Base-by-base conservation (phyloP, 2,329 filamentous ascomycete species). In the Nothophaeocryptopus gaeumannii region DNA sequence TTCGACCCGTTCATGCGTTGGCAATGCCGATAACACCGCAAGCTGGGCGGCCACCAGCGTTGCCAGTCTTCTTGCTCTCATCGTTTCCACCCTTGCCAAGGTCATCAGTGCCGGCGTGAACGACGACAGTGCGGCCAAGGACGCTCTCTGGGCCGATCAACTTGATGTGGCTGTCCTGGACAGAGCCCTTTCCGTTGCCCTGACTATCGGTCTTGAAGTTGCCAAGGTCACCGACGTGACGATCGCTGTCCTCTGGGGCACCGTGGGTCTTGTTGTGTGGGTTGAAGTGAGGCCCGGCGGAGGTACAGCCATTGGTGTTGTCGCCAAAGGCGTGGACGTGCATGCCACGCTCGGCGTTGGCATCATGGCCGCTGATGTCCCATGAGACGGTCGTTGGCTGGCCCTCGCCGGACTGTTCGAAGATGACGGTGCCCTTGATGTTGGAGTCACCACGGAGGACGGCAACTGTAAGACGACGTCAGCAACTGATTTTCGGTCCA, bases 221-320 rank as follows among this genome's bases (percentile, higher is more conserved):
- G 71, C 93, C 93, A 62, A 99, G 79, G 75, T 97, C 93, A 75
- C 93, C 93, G 61, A 97, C 93, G 77, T 99, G 93, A 74, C 93
- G 91, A 67, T 83, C 80, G 59, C 84, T 80, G 73, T 96, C 92
- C 31, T 74, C 70, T 64, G 89, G 93, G 69, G 86, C 88, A 70
- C 93, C 93, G 80, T 99, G 93, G 64, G 81, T 85, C 83, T 96
- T 95, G 80, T 79, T 78, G 77, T 87, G 82, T 63, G 93, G 93
- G 85, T 99, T 99, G 87, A 96, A 99, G 81, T 99, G 93, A 75
- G 93, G 92, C 47, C 93, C 93, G 62, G 93, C 93, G 62, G 88
- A 95, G 62, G 92, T 97, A 88, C 93, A 99, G 74, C 93, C 93
- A 78, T 99, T 99, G 81, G 93, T 97, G 83, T 97, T 97, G 83